Evolutionary conservation across 768 basidiomycete genomes (phyloP).

Genomic region (Mycena vulgaris): DNA sequence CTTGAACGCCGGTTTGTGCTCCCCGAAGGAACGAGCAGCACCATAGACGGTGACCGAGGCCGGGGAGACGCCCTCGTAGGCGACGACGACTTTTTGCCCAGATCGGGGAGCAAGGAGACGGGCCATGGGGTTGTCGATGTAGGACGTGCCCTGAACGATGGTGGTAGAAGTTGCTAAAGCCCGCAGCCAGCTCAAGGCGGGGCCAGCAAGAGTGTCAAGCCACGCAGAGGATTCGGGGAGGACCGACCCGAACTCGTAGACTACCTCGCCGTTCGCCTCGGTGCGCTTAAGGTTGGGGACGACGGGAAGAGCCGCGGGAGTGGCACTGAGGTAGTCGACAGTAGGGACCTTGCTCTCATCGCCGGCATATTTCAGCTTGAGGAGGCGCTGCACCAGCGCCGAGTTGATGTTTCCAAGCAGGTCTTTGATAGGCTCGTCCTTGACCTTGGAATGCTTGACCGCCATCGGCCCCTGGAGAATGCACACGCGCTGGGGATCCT

Average conservation of each 20-base stretch:
- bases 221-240: constrained; percentile 79
- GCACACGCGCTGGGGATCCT: constrained; percentile 98
- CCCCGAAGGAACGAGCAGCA: constrained; percentile 83
- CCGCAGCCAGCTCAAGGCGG: constrained; percentile 87
- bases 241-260: constrained; percentile 64
- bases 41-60: constrained; percentile 80
- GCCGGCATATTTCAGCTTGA: constrained; percentile 83
- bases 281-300: constrained; percentile 61
- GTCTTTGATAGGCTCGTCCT: constrained; percentile 95
- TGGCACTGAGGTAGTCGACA: constrained; percentile 84
- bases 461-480: constrained; percentile 98
- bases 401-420: constrained; percentile 91
- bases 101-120: constrained; percentile 88
- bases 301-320: constrained; percentile 53
- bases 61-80: constrained; percentile 61
- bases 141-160: constrained; percentile 89
- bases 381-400: constrained; percentile 81
- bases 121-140: constrained; percentile 91
- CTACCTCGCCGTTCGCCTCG: constrained; percentile 60
- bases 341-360: constrained; percentile 83
- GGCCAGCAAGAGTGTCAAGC: constrained; percentile 89
- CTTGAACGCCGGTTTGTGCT: constrained; percentile 84
- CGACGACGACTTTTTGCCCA: constrained; percentile 84
- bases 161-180: constrained; percentile 87
- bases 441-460: constrained; percentile 86